Percentiles rank a stretch among this genome's conserved stretches.
Conservation (phyloP, 768 basidiomycete species). For the Suillus brevipes region DNA sequence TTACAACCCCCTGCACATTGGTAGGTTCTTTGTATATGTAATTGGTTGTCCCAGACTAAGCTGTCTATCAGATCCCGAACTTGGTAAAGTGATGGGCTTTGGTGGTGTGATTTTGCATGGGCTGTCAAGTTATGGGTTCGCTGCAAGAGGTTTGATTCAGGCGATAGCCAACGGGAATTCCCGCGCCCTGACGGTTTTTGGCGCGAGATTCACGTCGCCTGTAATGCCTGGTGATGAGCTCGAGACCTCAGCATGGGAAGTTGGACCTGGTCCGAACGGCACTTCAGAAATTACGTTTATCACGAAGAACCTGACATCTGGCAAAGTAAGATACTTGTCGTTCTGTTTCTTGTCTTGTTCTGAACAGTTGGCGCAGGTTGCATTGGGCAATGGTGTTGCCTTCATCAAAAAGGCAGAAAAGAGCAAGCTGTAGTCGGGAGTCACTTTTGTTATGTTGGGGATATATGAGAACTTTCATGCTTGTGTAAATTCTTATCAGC, state of each 20-base stretch:
- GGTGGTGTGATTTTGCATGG: conserved; percentile 87
- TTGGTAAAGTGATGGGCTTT: conserved; percentile 75
- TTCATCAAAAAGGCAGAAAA: conserved; percentile 55
- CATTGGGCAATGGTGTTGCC: conserved; percentile 62
- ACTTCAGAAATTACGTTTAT: conserved; percentile 60
- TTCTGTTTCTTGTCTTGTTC: conserved; percentile 4
- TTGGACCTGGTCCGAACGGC: conserved; percentile 63
- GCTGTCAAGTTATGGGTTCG: conserved; percentile 79
- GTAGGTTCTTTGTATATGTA: conserved; percentile 33
- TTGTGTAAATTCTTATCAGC: neutral
- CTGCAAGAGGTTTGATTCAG: conserved; percentile 71
- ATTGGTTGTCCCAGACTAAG: neutral
- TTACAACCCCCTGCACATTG: conserved; percentile 78
- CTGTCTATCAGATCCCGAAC: conserved; percentile 56
- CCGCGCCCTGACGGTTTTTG: conserved; percentile 62
- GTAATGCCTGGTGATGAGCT: conserved; percentile 81
- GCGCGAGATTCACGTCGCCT: conserved; percentile 78
- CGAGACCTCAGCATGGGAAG: conserved; percentile 78
- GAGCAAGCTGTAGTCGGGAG: conserved; percentile 40
- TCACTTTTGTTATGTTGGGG: neutral
- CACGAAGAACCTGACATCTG: conserved; percentile 58
- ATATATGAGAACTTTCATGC: no score
- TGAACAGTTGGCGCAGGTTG: conserved; percentile 35
- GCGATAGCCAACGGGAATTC: conserved; percentile 62
- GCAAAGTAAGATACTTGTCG: conserved; percentile 45